Evolutionary conservation across 106 monocot species (phyloP).

Genomic region (Phalaenopsis equestris): DNA sequence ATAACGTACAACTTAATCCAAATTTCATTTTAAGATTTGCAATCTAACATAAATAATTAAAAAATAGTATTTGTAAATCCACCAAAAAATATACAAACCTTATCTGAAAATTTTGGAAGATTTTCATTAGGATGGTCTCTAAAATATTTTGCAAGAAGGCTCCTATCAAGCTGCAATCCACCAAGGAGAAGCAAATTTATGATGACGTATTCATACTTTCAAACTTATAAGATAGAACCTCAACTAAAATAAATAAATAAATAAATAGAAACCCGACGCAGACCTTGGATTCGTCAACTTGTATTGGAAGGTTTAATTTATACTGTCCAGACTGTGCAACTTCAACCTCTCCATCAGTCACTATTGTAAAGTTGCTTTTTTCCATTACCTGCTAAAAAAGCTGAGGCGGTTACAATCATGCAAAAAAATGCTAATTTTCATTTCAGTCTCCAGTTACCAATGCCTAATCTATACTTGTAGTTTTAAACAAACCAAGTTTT

Average conservation of each 20-base stretch:
- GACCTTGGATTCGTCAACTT: slow-evolving; percentile 98
- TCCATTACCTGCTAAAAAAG: slow-evolving; percentile 67
- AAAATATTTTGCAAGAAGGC: slow-evolving; percentile 68
- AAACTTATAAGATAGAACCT: not conserved
- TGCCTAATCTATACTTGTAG: not conserved
- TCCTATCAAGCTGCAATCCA: slow-evolving; percentile 62
- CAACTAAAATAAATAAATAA: not conserved
- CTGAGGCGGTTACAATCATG: not conserved
- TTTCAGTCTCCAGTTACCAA: not conserved
- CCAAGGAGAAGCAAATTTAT: slow-evolving; percentile 6
- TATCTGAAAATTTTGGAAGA: slow-evolving; percentile 82
- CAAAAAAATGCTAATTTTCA: not conserved
- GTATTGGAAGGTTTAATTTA: slow-evolving; percentile 92
- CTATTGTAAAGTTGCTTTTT: slow-evolving; percentile 88
- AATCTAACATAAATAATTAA: not conserved
- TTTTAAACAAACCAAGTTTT: not conserved
- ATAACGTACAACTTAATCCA: not conserved
- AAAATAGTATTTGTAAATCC: not conserved
- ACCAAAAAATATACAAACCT: slow-evolving; percentile 34
- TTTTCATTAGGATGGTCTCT: slow-evolving; percentile 68
- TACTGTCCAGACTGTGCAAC: slow-evolving; percentile 87
- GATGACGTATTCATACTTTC: not conserved
- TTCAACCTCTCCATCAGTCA: slow-evolving; percentile 83
- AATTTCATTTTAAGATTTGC: not conserved
- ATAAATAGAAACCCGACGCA: not conserved